Evolutionary conservation across 805 yeast genomes (phyloP), one percentile per base, ranked within the genome.

Genomic region (Lipomyces sp.): DNA sequence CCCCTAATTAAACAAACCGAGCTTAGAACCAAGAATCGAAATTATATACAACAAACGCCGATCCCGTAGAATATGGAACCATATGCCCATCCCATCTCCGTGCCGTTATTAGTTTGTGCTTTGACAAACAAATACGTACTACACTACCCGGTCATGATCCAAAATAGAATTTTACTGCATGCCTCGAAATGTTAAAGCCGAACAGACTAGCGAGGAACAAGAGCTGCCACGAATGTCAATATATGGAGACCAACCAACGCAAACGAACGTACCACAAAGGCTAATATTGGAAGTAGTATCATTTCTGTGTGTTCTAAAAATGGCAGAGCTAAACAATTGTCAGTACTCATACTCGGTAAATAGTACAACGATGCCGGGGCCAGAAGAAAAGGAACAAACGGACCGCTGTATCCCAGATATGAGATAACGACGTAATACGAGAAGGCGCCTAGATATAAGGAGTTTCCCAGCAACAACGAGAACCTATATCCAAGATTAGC

Each of bases 401-500:
- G 64, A 66, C 90, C 81, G 80, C 90, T 84, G 79, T 90, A 93
- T n/a, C 98, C 98, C 73, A 92, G 86, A 75, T 92, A 92, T 1
- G 97, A 88, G 61, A 92, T 84, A 62, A 90, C 82, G 72, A 87
- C 86, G 77, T 93, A 93, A 75, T 90, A 90, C 24, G 88, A 84
- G 59, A 90, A 78, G 35, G 97, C 88, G 4, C 84, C 85, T 72
- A 90, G 84, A 73, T 93, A 93, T 48, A 92, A 79, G 0, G 90
- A 80, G 77, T 93, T 92, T 0, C 97, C 97, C 64, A 92, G 77
- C 33, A 92, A 75, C 29, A 88, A 76, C n/a, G 90, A 84, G 65
- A 90, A 29, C 79, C 74, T 72, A 13, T 8, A 18, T 42, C 33
- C 15, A 6, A 13, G 37, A 15, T 59, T 48, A 50, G 56, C 34